phyloP scores from a whole-genome alignment of 306 rosid species.

The Casuarina equisetifolia region DNA sequence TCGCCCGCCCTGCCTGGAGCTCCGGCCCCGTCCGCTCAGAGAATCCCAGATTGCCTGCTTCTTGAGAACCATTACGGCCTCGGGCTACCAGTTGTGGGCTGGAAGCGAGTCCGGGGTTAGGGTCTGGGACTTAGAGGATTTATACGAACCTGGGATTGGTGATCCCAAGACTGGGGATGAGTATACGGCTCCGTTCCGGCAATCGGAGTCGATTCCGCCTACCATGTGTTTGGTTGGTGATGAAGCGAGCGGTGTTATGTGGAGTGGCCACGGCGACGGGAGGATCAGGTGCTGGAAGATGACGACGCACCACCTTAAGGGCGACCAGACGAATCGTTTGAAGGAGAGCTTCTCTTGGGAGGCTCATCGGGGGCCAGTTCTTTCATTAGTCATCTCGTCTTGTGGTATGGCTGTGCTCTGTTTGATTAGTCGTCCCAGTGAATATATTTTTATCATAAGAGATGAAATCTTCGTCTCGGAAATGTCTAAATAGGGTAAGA shows the following conservation, averaged over 20 bases:
- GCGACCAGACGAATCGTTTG: constrained; percentile 31
- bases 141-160: constrained; percentile 48
- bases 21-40: constrained; percentile 84
- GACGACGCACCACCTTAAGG: constrained; percentile 31
- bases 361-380: constrained; percentile 63
- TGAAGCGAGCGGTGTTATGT: constrained; percentile 62
- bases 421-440: neutral
- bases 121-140: constrained; percentile 65
- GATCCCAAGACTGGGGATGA: constrained; percentile 49
- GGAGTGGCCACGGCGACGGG: constrained; percentile 94
- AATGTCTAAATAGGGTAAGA: neutral
- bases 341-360: constrained; percentile 45
- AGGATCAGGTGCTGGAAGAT: constrained; percentile 77
- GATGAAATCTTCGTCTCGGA: neutral
- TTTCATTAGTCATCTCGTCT: constrained; percentile 44
- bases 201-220: constrained; percentile 57
- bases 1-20: constrained; percentile 74
- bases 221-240: constrained; percentile 75
- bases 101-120: constrained; percentile 69
- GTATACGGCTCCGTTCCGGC: constrained; percentile 71
- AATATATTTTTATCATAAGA: neutral
- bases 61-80: constrained; percentile 56
- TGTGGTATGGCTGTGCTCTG: constrained; percentile 31
- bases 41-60: constrained; percentile 85
- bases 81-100: constrained; percentile 75